A percentile compares a stretch with the other conserved stretches of the same genome.
These are phyloP conservation scores for Yamagishiella unicocca DNA, from an alignment of 139 green algal species.

Conservation along the genomic window DNA sequence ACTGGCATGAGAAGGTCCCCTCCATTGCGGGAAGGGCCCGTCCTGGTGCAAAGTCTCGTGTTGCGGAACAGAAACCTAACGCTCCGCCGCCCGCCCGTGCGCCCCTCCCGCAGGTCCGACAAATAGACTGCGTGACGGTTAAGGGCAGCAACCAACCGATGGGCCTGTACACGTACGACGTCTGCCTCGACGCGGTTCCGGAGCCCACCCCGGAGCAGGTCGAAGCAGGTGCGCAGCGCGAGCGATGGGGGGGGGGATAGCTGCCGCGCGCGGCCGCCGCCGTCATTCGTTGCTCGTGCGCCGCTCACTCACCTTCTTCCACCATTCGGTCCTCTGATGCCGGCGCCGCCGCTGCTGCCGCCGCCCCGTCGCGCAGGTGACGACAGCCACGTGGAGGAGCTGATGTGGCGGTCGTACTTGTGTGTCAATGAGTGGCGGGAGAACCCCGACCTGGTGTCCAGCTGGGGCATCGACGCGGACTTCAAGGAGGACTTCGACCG, in stretches of 20 bases:
- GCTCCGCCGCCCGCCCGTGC: not conserved
- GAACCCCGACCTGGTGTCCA: conserved; percentile 82
- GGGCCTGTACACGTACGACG: conserved; percentile 87
- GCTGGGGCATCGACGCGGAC: conserved; percentile 63
- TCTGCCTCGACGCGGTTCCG: conserved; percentile 52
- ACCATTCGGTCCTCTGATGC: not conserved
- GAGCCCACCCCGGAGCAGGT: not conserved
- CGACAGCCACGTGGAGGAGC: conserved; percentile 47
- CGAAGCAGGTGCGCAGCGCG: not conserved
- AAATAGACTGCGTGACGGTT: conserved; percentile 94
- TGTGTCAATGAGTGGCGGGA: conserved; percentile 79
- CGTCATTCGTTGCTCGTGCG: not conserved
- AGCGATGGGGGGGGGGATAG: not conserved
- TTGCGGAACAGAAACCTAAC: not conserved
- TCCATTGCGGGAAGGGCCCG: not conserved
- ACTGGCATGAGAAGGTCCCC: not conserved
- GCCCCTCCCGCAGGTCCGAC: conserved; percentile 65
- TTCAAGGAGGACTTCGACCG: conserved; percentile 77
- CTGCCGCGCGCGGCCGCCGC: not conserved
- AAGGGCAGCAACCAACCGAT: conserved; percentile 91
- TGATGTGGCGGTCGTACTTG: conserved; percentile 54
- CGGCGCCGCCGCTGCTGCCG: not conserved
- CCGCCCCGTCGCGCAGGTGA: not conserved
- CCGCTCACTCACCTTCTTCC: not conserved
- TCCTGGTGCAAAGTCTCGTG: not conserved